These are phyloP conservation scores for Geosmithia morbida DNA, from an alignment of 2,329 filamentous ascomycete genomes.

Conservation along the genomic window DNA sequence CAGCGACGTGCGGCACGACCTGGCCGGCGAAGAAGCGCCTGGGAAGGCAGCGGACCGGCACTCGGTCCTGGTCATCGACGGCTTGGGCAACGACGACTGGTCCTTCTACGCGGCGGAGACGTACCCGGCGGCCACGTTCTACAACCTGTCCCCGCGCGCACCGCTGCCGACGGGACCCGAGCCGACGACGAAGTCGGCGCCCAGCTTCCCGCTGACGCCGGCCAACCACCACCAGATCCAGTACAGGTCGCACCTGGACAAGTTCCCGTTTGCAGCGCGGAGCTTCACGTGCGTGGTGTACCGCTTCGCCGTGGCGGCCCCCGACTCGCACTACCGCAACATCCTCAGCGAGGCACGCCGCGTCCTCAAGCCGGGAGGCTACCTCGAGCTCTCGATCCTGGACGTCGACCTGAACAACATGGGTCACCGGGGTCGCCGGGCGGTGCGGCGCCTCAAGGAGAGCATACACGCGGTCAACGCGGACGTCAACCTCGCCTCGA, in stretches of 20 bases:
- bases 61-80: slow-evolving; percentile 64
- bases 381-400: slow-evolving; percentile 64
- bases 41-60: slow-evolving; percentile 19
- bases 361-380: slow-evolving; percentile 63
- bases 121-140: slow-evolving; percentile 61
- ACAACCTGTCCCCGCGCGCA: slow-evolving; percentile 53
- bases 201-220: slow-evolving; percentile 40
- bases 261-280: slow-evolving; percentile 62
- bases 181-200: slow-evolving; percentile 19
- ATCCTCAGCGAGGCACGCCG: slow-evolving; percentile 63
- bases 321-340: slow-evolving; percentile 54
- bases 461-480: slow-evolving; percentile 46
- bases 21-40: slow-evolving; percentile 30
- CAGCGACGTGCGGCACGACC: slow-evolving; percentile 61
- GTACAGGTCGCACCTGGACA: slow-evolving; percentile 44
- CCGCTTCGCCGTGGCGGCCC: slow-evolving; percentile 58
- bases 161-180: slow-evolving; percentile 26
- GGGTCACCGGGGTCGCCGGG: slow-evolving; percentile 55
- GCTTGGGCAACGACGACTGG: slow-evolving; percentile 79
- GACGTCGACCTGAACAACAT: slow-evolving; percentile 75
- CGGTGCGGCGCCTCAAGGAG: slow-evolving; percentile 59
- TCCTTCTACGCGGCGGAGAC: slow-evolving; percentile 75
- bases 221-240: slow-evolving; percentile 65
- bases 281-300: slow-evolving; percentile 67
- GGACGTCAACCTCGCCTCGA: slow-evolving; percentile 44